Evolutionary conservation across 495 filamentous ascomycete genomes (phyloP).

Genomic region (Penicillium simplicissimum): DNA sequence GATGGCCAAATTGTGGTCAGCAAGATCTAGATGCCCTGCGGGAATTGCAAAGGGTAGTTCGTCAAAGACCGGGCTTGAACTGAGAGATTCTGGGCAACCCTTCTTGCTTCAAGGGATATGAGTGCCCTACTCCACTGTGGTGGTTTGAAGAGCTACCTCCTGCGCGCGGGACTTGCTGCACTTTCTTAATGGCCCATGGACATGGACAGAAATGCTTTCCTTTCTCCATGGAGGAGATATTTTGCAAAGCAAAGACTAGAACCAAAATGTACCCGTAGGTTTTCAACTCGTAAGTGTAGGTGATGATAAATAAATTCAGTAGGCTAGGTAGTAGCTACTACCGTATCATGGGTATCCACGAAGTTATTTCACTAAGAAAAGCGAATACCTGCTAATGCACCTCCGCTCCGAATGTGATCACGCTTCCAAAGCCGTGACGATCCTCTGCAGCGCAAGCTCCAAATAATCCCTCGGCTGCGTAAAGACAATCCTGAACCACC

Average conservation of each 20-base stretch:
- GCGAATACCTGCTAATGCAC: no score
- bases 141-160: neutral
- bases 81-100: neutral
- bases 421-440: slow-evolving; percentile 23
- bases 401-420: neutral
- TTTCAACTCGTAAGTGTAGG: no score
- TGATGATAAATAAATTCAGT: no score
- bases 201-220: no score
- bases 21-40: neutral
- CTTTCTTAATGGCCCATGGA: no score
- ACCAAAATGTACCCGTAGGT: no score
- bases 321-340: no score
- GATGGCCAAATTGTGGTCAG: neutral
- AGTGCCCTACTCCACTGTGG: neutral
- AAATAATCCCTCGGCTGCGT: slow-evolving; percentile 39
- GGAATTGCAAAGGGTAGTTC: neutral
- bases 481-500: slow-evolving; percentile 56
- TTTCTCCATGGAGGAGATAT: no score
- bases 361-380: no score
- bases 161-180: neutral
- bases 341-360: no score
- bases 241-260: no score
- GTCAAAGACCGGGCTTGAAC: neutral
- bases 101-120: neutral
- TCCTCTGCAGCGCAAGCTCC: slow-evolving; percentile 47